Evolutionary conservation across 352 stramenopile species (phyloP).

Genomic region (Pythium plurisporium): DNA sequence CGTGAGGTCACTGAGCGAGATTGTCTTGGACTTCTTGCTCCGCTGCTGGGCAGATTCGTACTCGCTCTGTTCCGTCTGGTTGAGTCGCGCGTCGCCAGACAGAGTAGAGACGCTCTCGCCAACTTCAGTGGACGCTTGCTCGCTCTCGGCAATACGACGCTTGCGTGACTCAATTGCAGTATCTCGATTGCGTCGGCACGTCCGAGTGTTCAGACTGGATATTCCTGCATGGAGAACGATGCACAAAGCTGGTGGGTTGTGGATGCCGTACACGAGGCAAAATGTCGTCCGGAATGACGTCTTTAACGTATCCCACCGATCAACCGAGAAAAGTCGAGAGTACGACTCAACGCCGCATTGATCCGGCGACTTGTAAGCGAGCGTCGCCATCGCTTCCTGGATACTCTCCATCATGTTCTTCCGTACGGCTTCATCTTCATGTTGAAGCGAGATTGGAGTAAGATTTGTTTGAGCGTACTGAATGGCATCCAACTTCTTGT

Average conservation of each 20-base stretch:
- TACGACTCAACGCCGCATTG: slow-evolving; percentile 61
- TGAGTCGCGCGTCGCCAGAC: neutral
- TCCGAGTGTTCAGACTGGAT: slow-evolving; percentile 70
- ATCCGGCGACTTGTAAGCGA: slow-evolving; percentile 60
- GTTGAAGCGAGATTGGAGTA: slow-evolving; percentile 60
- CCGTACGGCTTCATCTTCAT: slow-evolving; percentile 45
- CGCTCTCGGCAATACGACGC: slow-evolving; percentile 1
- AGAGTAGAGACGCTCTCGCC: slow-evolving; percentile 2
- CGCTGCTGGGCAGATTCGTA: slow-evolving; percentile 15
- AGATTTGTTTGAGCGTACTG: slow-evolving; percentile 60
- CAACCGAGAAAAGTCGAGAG: slow-evolving; percentile 53
- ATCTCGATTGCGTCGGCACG: slow-evolving; percentile 57
- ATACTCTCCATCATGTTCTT: slow-evolving; percentile 58
- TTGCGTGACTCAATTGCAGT: slow-evolving; percentile 20
- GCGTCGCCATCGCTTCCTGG: slow-evolving; percentile 69
- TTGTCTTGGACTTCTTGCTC: slow-evolving; percentile 48
- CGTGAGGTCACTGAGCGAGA: neutral
- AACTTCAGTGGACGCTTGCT: neutral
- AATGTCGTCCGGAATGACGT: slow-evolving; percentile 63
- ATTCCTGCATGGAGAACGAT: slow-evolving; percentile 63
- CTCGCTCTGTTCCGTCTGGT: slow-evolving; percentile 18
- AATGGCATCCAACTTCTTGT: slow-evolving; percentile 66
- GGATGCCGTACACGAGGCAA: slow-evolving; percentile 60
- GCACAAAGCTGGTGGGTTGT: slow-evolving; percentile 58
- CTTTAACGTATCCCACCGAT: slow-evolving; percentile 53